Evolutionary conservation across 208 protist genomes (phyloP).

Genomic region (Leishmania aethiopica): DNA sequence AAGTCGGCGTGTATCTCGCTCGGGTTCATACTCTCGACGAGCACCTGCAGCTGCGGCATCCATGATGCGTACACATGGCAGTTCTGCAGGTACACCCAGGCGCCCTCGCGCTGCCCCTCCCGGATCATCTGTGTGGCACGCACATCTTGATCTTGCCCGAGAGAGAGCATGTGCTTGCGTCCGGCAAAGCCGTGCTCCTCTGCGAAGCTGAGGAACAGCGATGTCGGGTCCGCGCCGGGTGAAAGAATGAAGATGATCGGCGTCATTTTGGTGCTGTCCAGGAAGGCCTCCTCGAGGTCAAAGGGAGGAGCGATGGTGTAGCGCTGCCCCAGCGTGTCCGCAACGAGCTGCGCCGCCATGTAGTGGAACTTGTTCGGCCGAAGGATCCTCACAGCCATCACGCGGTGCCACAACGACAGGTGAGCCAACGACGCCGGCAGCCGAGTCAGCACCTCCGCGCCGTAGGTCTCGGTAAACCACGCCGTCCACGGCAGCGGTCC

Average conservation of each 20-base stretch:
- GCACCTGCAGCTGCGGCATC: conserved; percentile 93
- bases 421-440: conserved; percentile 36
- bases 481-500: conserved; percentile 58
- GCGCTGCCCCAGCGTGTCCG: conserved; percentile 68
- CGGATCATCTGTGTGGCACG: conserved; percentile 90
- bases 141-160: conserved; percentile 94
- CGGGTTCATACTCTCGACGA: conserved; percentile 83
- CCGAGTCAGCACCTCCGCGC: conserved; percentile 66
- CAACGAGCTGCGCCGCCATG: conserved; percentile 66
- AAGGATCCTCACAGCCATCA: conserved; percentile 85
- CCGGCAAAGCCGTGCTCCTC: conserved; percentile 85
- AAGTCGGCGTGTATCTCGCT: conserved; percentile 88
- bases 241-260: conserved; percentile 96
- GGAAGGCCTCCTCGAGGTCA: conserved; percentile 83
- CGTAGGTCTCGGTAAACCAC: conserved; percentile 87
- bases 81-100: conserved; percentile 96
- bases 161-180: conserved; percentile 88
- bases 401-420: conserved; percentile 78
- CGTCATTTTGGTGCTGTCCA: conserved; percentile 85
- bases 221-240: conserved; percentile 92
- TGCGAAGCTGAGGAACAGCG: conserved; percentile 92
- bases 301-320: conserved; percentile 88
- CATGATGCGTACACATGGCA: conserved; percentile 95
- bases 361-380: conserved; percentile 87
- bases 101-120: conserved; percentile 71